phyloP scores from a whole-genome alignment of 495 filamentous ascomycete genomes.

The Aspergillus conjunctus region DNA sequence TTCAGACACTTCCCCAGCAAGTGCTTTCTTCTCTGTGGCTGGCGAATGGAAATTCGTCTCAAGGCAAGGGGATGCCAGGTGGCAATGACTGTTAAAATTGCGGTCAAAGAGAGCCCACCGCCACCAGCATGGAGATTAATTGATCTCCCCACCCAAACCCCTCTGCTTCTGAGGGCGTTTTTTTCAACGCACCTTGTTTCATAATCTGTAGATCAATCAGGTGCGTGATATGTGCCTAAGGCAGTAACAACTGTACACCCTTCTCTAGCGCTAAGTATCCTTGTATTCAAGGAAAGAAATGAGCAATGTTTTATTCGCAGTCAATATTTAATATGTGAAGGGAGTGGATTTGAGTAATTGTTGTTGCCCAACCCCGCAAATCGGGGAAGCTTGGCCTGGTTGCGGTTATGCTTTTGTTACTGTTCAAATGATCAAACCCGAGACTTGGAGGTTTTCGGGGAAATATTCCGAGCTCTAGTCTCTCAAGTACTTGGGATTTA shows the following conservation, averaged over 20 bases:
- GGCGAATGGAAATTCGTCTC: conserved; percentile 7
- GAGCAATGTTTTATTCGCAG: neutral
- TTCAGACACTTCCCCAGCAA: neutral
- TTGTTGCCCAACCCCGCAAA: conserved; percentile 20
- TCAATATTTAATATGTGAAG: neutral
- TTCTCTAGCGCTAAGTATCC: neutral
- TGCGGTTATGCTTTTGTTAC: neutral
- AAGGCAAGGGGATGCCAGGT: conserved; percentile 15
- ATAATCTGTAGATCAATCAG: neutral
- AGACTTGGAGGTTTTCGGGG: neutral
- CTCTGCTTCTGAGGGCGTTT: neutral
- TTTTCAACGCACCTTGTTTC: neutral
- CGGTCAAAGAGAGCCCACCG: conserved; percentile 19
- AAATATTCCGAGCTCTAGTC: neutral
- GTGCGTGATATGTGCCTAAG: conserved; percentile 10
- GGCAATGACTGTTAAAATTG: conserved; percentile 16
- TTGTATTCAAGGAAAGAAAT: neutral
- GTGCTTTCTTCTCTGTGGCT: neutral
- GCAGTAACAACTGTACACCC: conserved; percentile 4
- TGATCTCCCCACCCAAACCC: too few species aligned
- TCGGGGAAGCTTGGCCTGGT: neutral
- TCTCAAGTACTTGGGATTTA: neutral
- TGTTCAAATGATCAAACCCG: neutral
- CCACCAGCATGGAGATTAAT: neutral
- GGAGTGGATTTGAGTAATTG: neutral